A percentile compares a stretch with the other conserved stretches of the same genome.
These are phyloP conservation scores for Starmerella apicola DNA, from an alignment of 805 yeast species.

Conservation along the genomic window DNA sequence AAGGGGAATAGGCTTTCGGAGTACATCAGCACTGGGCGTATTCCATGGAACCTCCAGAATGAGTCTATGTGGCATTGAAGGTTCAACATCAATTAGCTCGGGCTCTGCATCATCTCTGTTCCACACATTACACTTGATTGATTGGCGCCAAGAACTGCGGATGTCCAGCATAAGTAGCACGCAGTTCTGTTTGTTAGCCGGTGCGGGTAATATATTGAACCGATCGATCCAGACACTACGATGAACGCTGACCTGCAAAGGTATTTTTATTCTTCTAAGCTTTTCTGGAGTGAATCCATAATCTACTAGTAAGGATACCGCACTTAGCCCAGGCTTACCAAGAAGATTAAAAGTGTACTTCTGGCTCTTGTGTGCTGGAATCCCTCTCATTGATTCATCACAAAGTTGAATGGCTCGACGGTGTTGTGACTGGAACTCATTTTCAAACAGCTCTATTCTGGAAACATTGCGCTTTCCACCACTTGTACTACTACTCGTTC, in stretches of 20 bases:
- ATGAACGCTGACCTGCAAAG: conserved; percentile 56
- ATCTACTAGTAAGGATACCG: conserved; percentile 51
- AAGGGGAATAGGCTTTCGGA: conserved; percentile 54
- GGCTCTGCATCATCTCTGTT: conserved; percentile 4
- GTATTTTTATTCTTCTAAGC: conserved; percentile 50
- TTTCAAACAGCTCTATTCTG: not conserved
- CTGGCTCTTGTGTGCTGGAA: conserved; percentile 32
- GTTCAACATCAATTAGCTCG: conserved; percentile 19
- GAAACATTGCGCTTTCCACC: not conserved
- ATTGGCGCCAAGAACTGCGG: conserved; percentile 65
- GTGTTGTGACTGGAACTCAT: not conserved
- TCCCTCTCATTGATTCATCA: conserved; percentile 12
- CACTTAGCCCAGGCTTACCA: conserved; percentile 64
- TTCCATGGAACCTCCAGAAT: conserved; percentile 59
- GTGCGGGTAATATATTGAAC: conserved; percentile 49
- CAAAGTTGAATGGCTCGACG: not conserved
- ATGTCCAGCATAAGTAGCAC: conserved; percentile 62
- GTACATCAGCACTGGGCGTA: conserved; percentile 31
- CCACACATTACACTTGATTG: conserved; percentile 22
- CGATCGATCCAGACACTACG: conserved; percentile 64
- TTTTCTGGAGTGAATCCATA: conserved; percentile 34
- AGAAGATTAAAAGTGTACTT: conserved; percentile 43
- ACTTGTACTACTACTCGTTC: not conserved
- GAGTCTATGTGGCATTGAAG: conserved; percentile 43
- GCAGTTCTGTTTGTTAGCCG: conserved; percentile 20